Evolutionary conservation across 495 filamentous ascomycete species (phyloP).

Genomic region (Echria macrotheca): DNA sequence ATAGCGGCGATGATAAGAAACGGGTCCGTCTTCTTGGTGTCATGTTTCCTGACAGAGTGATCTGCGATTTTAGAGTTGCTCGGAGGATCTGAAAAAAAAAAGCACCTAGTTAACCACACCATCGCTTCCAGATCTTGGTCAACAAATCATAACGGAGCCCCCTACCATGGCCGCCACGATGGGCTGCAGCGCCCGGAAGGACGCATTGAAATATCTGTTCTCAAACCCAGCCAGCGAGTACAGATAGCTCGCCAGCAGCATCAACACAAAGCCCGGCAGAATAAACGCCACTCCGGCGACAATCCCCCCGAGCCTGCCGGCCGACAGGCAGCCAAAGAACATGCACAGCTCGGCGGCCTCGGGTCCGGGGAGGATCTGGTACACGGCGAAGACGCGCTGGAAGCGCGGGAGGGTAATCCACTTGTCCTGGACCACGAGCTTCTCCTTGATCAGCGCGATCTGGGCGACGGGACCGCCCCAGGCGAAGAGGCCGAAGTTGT

Average conservation of each 20-base stretch:
- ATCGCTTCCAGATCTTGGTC: too few relatives aligned
- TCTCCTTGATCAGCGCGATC: constrained; percentile 14
- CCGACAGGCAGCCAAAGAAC: constrained; percentile 14
- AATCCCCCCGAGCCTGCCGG: constrained; percentile 8
- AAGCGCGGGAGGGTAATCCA: constrained; percentile 14
- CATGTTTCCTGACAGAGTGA: constrained; percentile 10
- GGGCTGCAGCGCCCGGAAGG: constrained; percentile 14
- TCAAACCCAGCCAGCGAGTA: constrained; percentile 15
- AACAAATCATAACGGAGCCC: too few relatives aligned
- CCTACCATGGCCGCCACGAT: constrained; percentile 11
- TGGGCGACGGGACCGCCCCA: constrained; percentile 12
- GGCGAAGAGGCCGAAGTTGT: constrained; percentile 15
- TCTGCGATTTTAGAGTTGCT: constrained; percentile 13
- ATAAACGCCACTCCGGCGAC: constrained; percentile 7
- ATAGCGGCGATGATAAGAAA: constrained; percentile 13
- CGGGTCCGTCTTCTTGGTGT: constrained; percentile 11
- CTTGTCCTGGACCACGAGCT: constrained; percentile 10
- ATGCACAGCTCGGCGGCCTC: constrained; percentile 13
- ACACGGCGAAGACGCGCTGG: constrained; percentile 13
- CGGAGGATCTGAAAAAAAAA: constrained; percentile 4
- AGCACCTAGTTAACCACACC: too few relatives aligned
- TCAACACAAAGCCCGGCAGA: constrained; percentile 12
- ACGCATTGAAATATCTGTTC: constrained; percentile 13
- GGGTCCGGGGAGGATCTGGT: constrained; percentile 13
- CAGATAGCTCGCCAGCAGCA: constrained; percentile 12